Evolutionary conservation across 2,329 filamentous ascomycete genomes (phyloP), one percentile per base, ranked within the genome.

Genomic region (Plectosphaerella plurivora): DNA sequence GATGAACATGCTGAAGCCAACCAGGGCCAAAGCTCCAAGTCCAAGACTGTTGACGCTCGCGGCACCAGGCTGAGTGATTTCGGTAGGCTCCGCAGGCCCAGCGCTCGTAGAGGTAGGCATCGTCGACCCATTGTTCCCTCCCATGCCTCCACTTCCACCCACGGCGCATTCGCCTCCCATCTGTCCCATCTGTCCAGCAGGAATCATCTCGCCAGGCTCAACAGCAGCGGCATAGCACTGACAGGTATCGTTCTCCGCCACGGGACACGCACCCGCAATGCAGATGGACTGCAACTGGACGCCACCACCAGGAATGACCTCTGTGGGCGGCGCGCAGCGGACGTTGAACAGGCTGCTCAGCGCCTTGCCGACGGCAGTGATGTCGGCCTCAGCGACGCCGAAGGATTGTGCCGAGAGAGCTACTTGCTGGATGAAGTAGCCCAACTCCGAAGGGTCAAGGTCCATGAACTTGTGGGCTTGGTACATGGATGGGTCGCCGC

Each of bases 361-460:
- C 2, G 75, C 71, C 33, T 56, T 68, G 54, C 70, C 81, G 25
- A 84, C 76, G 33, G 62, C 64, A 18, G 61, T 62, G 47, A 83
- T 67, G 60, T 86, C 83, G 3, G 69, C 71, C 12, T 73, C 59
- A n/a, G 76, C 69, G 42, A 85, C 80, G 41, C 83, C 83, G 58
- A 85, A 83, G 1, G 79, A 83, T 37, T 73, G 68, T 7, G 77
- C 81, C 5, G 82, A 72, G 12, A 82, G 64, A 25, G 73, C 79
- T 51, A 86, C 78, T 65, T 85, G 81, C 44, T 71, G 57, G 62
- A 84, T 78, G 69, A 86, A 86, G 69, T 83, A 85, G 28, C 72
- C 74, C 39, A 82, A 64, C 62, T 85, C 72, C 51, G 67, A 63
- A 25, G 67, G 61, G 60, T 75, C 68, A 45, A 85, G 73, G 53